phyloP scores from a whole-genome alignment of 2,329 filamentous ascomycete genomes.

The Aspergillus bombycis region DNA sequence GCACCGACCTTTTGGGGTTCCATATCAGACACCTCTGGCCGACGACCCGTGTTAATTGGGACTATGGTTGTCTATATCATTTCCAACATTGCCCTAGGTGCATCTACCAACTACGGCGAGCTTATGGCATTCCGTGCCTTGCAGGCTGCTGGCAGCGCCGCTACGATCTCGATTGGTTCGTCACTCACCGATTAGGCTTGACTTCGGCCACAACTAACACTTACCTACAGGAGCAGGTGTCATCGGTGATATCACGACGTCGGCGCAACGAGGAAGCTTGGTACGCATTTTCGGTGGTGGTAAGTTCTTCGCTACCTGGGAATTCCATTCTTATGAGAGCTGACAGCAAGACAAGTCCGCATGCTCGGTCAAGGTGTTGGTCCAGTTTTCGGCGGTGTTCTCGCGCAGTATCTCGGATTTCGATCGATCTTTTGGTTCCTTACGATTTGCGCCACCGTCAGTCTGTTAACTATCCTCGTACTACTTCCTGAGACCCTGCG shows the following conservation, averaged over 20 bases:
- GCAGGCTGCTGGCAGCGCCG: constrained; percentile 12
- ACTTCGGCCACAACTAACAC: neutral
- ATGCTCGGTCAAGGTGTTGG: neutral
- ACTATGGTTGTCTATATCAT: constrained; percentile 53
- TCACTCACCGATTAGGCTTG: neutral
- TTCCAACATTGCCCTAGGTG: constrained; percentile 51
- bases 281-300: constrained; percentile 28
- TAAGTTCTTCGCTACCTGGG: neutral
- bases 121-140: constrained; percentile 10
- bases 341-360: neutral
- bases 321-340: fast-evolving
- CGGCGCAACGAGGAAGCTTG: constrained; percentile 44
- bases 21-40: constrained; percentile 52
- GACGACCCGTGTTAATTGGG: constrained; percentile 49
- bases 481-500: neutral
- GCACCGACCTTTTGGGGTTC: constrained; percentile 54
- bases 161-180: constrained; percentile 27
- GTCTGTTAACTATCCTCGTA: neutral
- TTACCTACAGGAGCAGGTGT: constrained; percentile 32
- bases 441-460: neutral
- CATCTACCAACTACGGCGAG: constrained; percentile 12
- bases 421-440: neutral
- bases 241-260: constrained; percentile 45
- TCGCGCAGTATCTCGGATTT: neutral
- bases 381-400: neutral